Conservation (phyloP, 2,329 filamentous ascomycete genomes). For the Elsinoe perseae region DNA sequence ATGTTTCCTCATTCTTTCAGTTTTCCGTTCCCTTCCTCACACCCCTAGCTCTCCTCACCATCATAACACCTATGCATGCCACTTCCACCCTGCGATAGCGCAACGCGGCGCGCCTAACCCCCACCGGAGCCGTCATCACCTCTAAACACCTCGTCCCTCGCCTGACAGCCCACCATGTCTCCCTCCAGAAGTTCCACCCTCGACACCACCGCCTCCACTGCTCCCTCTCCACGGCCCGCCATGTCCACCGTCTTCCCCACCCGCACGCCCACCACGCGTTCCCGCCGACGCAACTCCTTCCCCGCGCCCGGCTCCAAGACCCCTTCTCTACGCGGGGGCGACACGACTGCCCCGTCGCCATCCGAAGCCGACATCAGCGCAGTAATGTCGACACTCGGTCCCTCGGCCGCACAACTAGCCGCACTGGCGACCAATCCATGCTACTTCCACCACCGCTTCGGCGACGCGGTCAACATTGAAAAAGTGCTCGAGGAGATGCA, state of each 20-base stretch:
- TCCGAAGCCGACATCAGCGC: conserved; percentile 17
- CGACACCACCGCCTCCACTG: not conserved
- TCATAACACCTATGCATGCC: not conserved
- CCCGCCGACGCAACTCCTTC: conserved; percentile 18
- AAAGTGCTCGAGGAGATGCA: conserved; percentile 92
- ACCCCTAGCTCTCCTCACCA: not conserved
- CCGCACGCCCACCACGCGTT: conserved; percentile 1
- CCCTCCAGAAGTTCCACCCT: not conserved
- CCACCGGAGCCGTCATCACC: conserved; percentile 10
- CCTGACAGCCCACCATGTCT: not conserved
- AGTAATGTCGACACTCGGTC: conserved; percentile 18
- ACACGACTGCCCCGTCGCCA: conserved; percentile 16
- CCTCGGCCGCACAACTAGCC: conserved; percentile 42
- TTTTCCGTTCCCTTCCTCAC: not conserved
- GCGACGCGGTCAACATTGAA: conserved; percentile 89
- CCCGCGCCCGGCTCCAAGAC: conserved; percentile 18
- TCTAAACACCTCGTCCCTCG: not conserved
- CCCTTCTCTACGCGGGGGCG: conserved; percentile 15
- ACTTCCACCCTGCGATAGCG: not conserved
- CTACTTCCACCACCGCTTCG: conserved; percentile 96
- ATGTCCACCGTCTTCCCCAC: conserved; percentile 9
- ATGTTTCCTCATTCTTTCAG: not conserved
- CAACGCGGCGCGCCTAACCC: not conserved
- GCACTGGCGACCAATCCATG: conserved; percentile 75
- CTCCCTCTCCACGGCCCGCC: not conserved